Evolutionary conservation across 164 flowering plant genomes (phyloP).

Genomic region (Cinnamomum micranthum): DNA sequence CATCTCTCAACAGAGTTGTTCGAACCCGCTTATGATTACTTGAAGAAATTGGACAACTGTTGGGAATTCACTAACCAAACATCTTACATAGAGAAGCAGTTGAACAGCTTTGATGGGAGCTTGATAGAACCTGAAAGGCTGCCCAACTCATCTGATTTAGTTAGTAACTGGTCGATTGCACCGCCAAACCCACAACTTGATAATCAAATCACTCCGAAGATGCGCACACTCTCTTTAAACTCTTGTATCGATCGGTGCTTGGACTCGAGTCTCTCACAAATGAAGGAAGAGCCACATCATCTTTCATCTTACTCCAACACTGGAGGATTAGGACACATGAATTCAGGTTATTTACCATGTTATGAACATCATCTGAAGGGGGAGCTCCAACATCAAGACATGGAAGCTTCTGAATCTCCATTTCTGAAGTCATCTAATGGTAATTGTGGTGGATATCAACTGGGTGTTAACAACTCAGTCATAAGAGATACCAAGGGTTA

Average conservation of each 20-base stretch:
- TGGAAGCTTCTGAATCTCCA: conserved; percentile 17
- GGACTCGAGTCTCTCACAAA: conserved; percentile 8
- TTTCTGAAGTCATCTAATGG: conserved; percentile 14
- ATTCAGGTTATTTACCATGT: conserved; percentile 20
- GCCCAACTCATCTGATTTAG: conserved; percentile 34
- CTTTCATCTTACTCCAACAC: conserved; percentile 9
- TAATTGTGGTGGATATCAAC: conserved; percentile 21
- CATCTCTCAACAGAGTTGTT: conserved; percentile 31
- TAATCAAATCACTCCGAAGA: conserved; percentile 19
- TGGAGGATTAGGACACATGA: conserved; percentile 3
- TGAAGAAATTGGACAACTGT: conserved; percentile 42
- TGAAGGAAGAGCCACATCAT: conserved; percentile 15
- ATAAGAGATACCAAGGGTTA: conserved; percentile 21
- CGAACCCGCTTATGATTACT: conserved; percentile 49
- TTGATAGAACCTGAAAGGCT: conserved; percentile 29
- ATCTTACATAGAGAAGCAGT: conserved; percentile 25
- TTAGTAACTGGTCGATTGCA: conserved; percentile 57
- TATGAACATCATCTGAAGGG: conserved; percentile 29
- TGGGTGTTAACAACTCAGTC: conserved; percentile 16
- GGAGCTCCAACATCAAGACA: conserved; percentile 9
- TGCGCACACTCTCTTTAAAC: conserved; percentile 22
- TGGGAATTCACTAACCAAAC: conserved; percentile 41
- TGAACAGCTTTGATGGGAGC: conserved; percentile 19
- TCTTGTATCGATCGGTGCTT: conserved; percentile 19
- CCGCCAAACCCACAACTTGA: conserved; percentile 40